A percentile compares a stretch with the other conserved stretches of the same genome.
Conservation (phyloP, 2,329 filamentous ascomycete species). For the Dothiorella sarmentorum region DNA sequence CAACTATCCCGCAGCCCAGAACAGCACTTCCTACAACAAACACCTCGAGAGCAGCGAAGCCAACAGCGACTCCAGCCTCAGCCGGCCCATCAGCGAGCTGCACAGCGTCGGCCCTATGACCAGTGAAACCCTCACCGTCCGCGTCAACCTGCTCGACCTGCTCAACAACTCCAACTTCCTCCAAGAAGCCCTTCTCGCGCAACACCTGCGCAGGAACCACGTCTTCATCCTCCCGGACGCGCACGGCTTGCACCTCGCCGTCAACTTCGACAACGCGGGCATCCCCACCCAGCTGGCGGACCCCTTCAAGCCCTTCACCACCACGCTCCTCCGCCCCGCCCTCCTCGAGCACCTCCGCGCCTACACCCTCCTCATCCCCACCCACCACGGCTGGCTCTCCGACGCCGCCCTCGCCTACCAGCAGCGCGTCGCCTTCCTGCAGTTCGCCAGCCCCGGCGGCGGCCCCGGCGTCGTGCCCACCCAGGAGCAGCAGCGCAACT, state of each 20-base stretch:
- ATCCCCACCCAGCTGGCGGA: background rate
- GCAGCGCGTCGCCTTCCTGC: background rate
- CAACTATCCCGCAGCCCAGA: background rate
- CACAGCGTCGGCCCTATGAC: background rate
- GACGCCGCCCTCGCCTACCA: background rate
- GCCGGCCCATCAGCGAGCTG: too few relatives aligned
- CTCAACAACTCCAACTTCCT: background rate
- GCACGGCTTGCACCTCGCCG: slow-evolving; percentile 3
- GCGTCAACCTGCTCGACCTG: slow-evolving; percentile 7
- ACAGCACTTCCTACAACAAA: background rate
- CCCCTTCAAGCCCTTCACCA: background rate
- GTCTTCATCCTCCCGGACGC: background rate
- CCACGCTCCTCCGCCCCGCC: background rate
- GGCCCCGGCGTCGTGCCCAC: background rate
- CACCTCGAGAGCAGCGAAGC: background rate
- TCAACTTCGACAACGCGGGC: slow-evolving; percentile 2
- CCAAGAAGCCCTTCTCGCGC: slow-evolving; percentile 1
- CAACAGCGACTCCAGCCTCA: background rate
- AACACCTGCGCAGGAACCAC: background rate
- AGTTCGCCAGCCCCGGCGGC: background rate
- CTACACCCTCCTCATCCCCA: background rate
- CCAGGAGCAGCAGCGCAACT: too few relatives aligned
- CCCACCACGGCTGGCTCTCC: background rate
- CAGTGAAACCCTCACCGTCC: slow-evolving; percentile 14
- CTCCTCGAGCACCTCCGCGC: background rate